phyloP scores from a whole-genome alignment of 768 basidiomycete genomes.

The Hypholoma sublateritium region DNA sequence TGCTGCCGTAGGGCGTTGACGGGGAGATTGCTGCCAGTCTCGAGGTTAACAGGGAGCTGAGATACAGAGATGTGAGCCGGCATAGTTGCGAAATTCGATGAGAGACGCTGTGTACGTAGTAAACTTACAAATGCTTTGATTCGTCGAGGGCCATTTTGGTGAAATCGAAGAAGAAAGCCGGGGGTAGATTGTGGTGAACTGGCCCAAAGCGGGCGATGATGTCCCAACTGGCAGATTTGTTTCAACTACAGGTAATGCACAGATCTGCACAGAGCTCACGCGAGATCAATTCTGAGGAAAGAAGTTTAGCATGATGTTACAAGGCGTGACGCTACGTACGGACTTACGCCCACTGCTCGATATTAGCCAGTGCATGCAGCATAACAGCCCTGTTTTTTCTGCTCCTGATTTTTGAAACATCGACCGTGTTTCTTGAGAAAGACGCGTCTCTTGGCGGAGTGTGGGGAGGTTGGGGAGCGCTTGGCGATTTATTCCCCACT shows the following conservation, averaged over 20 bases:
- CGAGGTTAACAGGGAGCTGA: slow-evolving; percentile 56
- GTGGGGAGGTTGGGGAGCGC: slow-evolving; percentile 55
- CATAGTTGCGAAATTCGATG: background rate
- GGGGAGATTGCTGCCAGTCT: slow-evolving; percentile 62
- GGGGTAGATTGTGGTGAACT: slow-evolving; percentile 57
- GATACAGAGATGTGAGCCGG: background rate
- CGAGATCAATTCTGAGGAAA: slow-evolving; percentile 63
- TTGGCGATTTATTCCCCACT: slow-evolving; percentile 57
- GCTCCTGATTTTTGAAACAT: slow-evolving; percentile 57
- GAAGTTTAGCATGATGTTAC: background rate
- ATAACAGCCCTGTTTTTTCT: slow-evolving; percentile 69
- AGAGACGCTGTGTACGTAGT: no score
- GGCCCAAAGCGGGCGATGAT: slow-evolving; percentile 79
- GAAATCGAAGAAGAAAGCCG: slow-evolving; percentile 79
- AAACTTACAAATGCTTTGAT: slow-evolving; percentile 69
- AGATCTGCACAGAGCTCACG: slow-evolving; percentile 40
- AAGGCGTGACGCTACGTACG: background rate
- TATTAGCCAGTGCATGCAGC: slow-evolving; percentile 82
- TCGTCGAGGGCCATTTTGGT: slow-evolving; percentile 85
- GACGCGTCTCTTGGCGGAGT: slow-evolving; percentile 61
- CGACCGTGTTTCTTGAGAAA: slow-evolving; percentile 50
- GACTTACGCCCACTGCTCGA: slow-evolving; percentile 87
- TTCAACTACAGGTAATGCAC: background rate
- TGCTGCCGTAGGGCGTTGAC: slow-evolving; percentile 68
- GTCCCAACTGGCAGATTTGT: slow-evolving; percentile 58